A percentile compares a stretch with the other conserved stretches of the same genome.
Evolutionary conservation across 768 basidiomycete species (phyloP).

Genomic region (Boletus subparvulus): DNA sequence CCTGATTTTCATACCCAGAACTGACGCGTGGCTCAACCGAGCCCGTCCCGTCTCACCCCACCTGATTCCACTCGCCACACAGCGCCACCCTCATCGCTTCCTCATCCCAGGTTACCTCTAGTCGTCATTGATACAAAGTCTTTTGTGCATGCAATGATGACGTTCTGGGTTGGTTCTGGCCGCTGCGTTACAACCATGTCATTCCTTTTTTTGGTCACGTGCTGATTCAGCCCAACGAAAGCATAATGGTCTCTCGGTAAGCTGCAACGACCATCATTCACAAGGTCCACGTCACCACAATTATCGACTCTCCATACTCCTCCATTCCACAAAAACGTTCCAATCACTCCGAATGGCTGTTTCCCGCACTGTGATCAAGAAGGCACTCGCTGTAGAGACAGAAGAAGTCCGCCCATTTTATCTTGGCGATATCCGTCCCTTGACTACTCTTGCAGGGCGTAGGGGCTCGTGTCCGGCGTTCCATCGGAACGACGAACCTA

Average conservation of each 20-base stretch:
- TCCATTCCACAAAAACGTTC: neutral
- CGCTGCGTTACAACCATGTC: too few species aligned
- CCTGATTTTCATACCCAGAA: too few species aligned
- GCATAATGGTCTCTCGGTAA: neutral
- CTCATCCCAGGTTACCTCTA: too few species aligned
- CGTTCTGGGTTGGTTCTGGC: too few species aligned
- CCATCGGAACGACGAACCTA: conserved; percentile 74
- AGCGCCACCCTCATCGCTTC: too few species aligned
- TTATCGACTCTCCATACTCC: neutral
- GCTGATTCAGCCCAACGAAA: conserved; percentile 9
- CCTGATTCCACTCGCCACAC: too few species aligned
- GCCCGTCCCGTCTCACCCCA: too few species aligned
- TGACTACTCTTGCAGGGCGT: conserved; percentile 50
- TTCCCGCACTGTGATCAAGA: conserved; percentile 73
- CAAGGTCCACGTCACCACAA: neutral
- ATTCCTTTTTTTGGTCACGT: neutral
- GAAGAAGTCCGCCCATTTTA: conserved; percentile 51
- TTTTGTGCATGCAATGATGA: too few species aligned
- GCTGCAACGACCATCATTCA: neutral
- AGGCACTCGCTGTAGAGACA: conserved; percentile 73
- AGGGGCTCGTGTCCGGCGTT: conserved; percentile 81
- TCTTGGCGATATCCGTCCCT: neutral
- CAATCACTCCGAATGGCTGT: conserved; percentile 28
- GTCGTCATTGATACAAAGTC: too few species aligned
- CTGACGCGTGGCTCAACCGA: too few species aligned